phyloP scores from a whole-genome alignment of 257 asterid genomes.

The Solanum chaucha region DNA sequence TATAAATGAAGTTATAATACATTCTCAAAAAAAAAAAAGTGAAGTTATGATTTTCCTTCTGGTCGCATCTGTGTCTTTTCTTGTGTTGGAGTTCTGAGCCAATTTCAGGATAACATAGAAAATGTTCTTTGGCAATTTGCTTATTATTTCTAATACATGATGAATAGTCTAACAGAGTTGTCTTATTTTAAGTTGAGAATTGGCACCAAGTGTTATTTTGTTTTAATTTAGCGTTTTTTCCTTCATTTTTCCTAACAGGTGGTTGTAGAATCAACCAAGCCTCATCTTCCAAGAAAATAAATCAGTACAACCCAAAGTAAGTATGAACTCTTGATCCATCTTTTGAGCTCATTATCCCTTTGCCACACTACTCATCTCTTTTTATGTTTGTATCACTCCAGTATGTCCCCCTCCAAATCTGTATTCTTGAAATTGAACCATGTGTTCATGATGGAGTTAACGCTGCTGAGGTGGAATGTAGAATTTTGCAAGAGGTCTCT shows the following conservation, averaged over 20 bases:
- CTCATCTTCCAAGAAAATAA: conserved; percentile 59
- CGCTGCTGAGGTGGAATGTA: background rate
- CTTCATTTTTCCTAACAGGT: conserved; percentile 34
- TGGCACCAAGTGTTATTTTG: background rate
- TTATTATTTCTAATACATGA: background rate
- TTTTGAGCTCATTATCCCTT: background rate
- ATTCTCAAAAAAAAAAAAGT: background rate
- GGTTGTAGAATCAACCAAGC: conserved; percentile 87
- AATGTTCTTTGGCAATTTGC: background rate
- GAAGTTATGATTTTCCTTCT: background rate
- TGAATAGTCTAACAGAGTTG: background rate
- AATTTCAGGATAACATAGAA: background rate
- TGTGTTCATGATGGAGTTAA: background rate
- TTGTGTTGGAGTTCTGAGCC: background rate
- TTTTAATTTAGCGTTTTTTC: background rate
- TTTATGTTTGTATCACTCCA: background rate
- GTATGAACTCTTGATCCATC: conserved; percentile 8
- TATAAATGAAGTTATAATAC: background rate
- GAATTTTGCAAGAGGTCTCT: background rate
- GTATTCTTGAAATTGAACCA: background rate
- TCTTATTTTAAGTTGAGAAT: background rate
- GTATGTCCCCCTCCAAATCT: background rate
- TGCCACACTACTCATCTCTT: background rate
- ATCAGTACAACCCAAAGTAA: conserved; percentile 6
- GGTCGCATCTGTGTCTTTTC: background rate